These are phyloP conservation scores for Favolaschia claudopus DNA, from an alignment of 768 basidiomycete species.

Conservation along the genomic window DNA sequence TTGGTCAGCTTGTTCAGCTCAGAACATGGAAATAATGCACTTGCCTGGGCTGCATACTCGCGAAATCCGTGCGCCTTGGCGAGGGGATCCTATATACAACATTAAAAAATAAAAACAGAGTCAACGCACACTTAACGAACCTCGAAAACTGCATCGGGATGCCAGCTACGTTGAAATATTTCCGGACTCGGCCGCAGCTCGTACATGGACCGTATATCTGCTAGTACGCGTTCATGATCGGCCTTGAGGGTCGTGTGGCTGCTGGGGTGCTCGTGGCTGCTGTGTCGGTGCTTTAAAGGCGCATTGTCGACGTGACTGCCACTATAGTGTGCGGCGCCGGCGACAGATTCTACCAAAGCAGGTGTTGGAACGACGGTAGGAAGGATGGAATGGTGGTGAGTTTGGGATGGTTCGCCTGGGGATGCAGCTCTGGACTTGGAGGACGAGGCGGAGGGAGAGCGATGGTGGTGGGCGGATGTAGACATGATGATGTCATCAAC, in stretches of 20 bases:
- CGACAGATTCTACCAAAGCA: conserved; percentile 62
- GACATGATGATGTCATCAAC: conserved; percentile 15
- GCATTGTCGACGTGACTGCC: conserved; percentile 55
- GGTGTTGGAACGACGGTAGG: conserved; percentile 55
- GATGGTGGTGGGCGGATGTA: conserved; percentile 18
- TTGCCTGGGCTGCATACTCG: conserved; percentile 63
- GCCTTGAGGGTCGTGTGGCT: conserved; percentile 46
- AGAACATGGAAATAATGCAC: conserved; percentile 25
- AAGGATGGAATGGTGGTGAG: conserved; percentile 53
- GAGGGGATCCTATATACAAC: conserved; percentile 54
- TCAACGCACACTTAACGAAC: conserved; percentile 39
- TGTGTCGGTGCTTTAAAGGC: conserved; percentile 44
- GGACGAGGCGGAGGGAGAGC: conserved; percentile 36
- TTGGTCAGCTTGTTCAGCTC: neutral
- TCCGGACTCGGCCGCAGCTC: conserved; percentile 59
- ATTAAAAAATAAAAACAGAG: neutral
- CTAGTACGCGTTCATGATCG: conserved; percentile 56
- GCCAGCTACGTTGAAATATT: conserved; percentile 62
- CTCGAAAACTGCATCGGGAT: conserved; percentile 63
- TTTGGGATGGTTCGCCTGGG: conserved; percentile 47
- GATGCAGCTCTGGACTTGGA: no score
- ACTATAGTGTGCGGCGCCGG: conserved; percentile 69
- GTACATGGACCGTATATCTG: conserved; percentile 67
- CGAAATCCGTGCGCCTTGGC: conserved; percentile 56
- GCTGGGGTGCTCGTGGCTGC: conserved; percentile 42